Percentiles rank a stretch among this genome's conserved stretches.
Conservation (phyloP, 1,284 basidiomycete genomes). For the Ustilago esculenta region DNA sequence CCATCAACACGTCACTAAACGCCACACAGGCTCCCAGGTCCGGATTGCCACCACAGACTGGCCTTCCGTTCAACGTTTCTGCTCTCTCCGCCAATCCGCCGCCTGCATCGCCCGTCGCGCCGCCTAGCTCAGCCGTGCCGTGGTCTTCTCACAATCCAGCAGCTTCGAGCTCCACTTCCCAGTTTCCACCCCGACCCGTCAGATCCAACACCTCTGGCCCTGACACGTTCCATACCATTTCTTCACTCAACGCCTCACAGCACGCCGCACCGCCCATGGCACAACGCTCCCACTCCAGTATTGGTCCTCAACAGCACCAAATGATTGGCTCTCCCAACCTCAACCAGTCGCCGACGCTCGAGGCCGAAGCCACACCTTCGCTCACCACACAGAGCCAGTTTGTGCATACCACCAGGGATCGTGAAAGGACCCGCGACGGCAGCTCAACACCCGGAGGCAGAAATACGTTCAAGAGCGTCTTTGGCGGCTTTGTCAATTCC, state of each 20-base stretch:
- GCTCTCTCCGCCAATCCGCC: constrained; percentile 18
- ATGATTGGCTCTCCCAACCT: constrained; percentile 26
- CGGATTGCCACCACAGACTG: constrained; percentile 30
- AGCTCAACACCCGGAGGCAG: constrained; percentile 36
- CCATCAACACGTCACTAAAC: constrained; percentile 30
- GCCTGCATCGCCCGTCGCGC: constrained; percentile 19
- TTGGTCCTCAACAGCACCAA: constrained; percentile 44
- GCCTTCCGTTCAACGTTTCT: constrained; percentile 31
- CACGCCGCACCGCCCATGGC: constrained; percentile 36
- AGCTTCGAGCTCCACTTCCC: constrained; percentile 7
- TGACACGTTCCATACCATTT: constrained; percentile 32
- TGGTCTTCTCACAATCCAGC: constrained; percentile 24
- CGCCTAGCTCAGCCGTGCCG: constrained; percentile 21
- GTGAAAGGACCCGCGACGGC: constrained; percentile 45
- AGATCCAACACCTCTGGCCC: constrained; percentile 47
- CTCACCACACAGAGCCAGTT: constrained; percentile 49
- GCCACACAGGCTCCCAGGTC: constrained; percentile 15
- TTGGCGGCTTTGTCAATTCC: constrained; percentile 67
- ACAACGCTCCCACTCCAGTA: constrained; percentile 48
- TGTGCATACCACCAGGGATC: constrained; percentile 30
- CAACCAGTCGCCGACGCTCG: constrained; percentile 39
- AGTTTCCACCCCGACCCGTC: constrained; percentile 41
- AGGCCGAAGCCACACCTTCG: constrained; percentile 18
- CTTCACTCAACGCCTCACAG: constrained; percentile 27
- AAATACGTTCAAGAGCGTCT: constrained; percentile 66